Conservation (phyloP, 73 alveolate species). For the Paraurostyla sp. region DNA sequence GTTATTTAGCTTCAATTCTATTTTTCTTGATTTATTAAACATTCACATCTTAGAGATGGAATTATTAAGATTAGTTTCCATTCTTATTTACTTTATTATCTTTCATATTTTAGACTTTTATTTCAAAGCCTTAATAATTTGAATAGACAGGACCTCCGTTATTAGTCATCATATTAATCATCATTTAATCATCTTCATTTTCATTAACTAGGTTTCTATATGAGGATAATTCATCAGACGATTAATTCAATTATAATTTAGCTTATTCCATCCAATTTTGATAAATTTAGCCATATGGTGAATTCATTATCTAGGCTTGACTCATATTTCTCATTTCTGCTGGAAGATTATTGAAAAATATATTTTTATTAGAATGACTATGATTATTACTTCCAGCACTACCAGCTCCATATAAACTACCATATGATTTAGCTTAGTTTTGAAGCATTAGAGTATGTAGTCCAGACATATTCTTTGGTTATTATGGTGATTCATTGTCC, state of each 20-base stretch:
- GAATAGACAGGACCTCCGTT: not conserved
- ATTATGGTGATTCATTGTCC: constrained; percentile 27
- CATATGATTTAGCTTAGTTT: not conserved
- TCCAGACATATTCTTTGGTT: not conserved
- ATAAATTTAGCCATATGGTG: not conserved
- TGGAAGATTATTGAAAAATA: constrained; percentile 10
- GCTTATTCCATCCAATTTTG: not conserved
- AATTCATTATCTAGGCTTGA: not conserved
- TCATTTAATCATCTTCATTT: not conserved
- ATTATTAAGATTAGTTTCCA: too few relatives aligned
- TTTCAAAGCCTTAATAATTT: not conserved
- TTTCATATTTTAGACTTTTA: constrained; percentile 5
- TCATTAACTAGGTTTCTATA: too few relatives aligned
- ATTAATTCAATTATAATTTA: not conserved
- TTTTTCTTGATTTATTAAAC: not conserved
- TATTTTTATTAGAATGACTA: not conserved
- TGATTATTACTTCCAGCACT: not conserved
- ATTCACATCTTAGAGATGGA: not conserved
- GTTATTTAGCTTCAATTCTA: too few relatives aligned
- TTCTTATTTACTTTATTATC: not conserved
- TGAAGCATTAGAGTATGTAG: not conserved
- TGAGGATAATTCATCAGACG: too few relatives aligned
- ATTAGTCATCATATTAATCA: not conserved
- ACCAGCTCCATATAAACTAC: not conserved
- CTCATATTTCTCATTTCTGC: constrained; percentile 2